phyloP scores from a whole-genome alignment of 208 protist species.

The Leptomonas pyrrhocoris region DNA sequence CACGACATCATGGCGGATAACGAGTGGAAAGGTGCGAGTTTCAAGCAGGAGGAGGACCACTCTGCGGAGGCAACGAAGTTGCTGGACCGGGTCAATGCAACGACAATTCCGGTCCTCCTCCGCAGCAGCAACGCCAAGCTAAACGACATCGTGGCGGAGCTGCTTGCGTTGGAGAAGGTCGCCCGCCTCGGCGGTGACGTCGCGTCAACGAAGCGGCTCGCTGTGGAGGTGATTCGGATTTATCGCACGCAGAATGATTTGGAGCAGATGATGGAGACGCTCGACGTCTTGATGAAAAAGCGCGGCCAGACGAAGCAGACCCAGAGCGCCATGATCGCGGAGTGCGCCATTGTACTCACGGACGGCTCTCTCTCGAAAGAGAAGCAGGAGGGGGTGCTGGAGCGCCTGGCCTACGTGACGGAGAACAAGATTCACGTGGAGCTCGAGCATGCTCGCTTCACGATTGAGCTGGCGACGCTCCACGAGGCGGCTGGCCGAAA shows the following conservation, averaged over 20 bases:
- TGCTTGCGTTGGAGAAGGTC: constrained; percentile 91
- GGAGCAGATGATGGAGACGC: constrained; percentile 81
- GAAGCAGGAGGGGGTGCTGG: constrained; percentile 84
- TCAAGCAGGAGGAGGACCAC: constrained; percentile 90
- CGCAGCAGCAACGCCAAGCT: constrained; percentile 60
- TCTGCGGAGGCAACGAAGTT: constrained; percentile 60
- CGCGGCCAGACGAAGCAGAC: constrained; percentile 93
- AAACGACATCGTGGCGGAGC: constrained; percentile 81
- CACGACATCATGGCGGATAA: constrained; percentile 51
- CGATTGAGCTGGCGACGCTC: constrained; percentile 89
- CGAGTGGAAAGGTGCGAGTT: constrained; percentile 89
- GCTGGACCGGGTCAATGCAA: constrained; percentile 80
- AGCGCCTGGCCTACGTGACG: constrained; percentile 89
- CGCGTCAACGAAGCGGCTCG: constrained; percentile 78
- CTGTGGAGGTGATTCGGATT: constrained; percentile 88
- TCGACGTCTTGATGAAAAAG: constrained; percentile 93
- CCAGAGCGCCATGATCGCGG: constrained; percentile 92
- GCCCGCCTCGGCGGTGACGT: constrained; percentile 83
- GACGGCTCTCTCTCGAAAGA: constrained; percentile 55
- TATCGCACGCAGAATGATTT: constrained; percentile 84
- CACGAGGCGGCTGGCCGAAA: constrained; percentile 92
- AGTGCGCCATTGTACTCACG: constrained; percentile 72
- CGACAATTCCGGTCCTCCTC: constrained; percentile 72
- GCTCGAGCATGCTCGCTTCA: constrained; percentile 94
- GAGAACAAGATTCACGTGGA: constrained; percentile 97